phyloP scores from a whole-genome alignment of 2,329 filamentous ascomycete genomes.

The Dactylonectria macrodidyma region DNA sequence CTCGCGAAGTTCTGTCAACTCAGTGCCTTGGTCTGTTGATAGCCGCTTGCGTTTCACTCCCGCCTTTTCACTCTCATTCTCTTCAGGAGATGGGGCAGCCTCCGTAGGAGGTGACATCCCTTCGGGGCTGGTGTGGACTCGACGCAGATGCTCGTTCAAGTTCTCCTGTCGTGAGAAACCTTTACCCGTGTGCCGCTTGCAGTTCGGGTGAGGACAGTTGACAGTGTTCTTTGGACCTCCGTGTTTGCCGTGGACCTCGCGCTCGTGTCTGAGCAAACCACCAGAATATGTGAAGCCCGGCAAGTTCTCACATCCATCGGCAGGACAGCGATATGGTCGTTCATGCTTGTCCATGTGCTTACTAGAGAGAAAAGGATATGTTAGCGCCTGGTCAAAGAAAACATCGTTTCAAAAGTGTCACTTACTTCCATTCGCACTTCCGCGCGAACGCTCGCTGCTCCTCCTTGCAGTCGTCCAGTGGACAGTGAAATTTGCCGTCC shows the following conservation, averaged over 20 bases:
- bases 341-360: conserved; percentile 99
- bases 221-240: conserved; percentile 90
- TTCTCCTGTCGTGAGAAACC: conserved; percentile 96
- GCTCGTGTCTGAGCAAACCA: conserved; percentile 89
- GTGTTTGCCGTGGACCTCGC: conserved; percentile 93
- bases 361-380: conserved; percentile 59
- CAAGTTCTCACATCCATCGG: conserved; percentile 89
- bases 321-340: conserved; percentile 88
- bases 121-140: conserved; percentile 79
- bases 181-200: conserved; percentile 89
- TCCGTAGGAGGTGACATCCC: conserved; percentile 54
- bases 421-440: conserved; percentile 96
- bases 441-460: conserved; percentile 78
- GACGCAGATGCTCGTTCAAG: conserved; percentile 90
- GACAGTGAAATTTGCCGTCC: conserved; percentile 85
- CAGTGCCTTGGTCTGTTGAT: conserved; percentile 49
- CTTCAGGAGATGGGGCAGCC: conserved; percentile 58
- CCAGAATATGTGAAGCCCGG: conserved; percentile 96
- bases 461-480: conserved; percentile 77
- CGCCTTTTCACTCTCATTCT: conserved; percentile 62
- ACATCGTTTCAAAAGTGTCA: conserved; percentile 43
- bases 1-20: conserved; percentile 71
- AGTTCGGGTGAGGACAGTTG: conserved; percentile 88
- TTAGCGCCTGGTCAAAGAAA: conserved; percentile 40
- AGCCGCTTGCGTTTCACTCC: conserved; percentile 65